These are phyloP conservation scores for Heterobasidion annosum DNA, from an alignment of 1,284 basidiomycete genomes.

Conservation along the genomic window DNA sequence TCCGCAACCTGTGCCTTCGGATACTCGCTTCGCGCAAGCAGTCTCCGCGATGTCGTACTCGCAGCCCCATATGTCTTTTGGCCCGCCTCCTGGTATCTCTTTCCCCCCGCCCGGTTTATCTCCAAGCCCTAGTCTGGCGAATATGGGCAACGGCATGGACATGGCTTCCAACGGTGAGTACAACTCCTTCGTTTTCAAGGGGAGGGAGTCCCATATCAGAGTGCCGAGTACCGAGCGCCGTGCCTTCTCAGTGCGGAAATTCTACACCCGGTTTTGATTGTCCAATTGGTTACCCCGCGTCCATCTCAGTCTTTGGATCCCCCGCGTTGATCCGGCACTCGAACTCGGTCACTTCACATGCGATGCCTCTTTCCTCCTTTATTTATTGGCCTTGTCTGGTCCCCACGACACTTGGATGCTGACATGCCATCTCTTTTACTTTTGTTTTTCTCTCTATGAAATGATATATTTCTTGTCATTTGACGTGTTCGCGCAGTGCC, in stretches of 20 bases:
- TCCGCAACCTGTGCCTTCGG: conserved; percentile 26
- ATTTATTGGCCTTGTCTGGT: conserved; percentile 19
- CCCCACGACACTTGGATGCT: conserved; percentile 20
- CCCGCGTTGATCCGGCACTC: background rate
- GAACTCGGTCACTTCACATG: background rate
- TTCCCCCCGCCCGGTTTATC: conserved; percentile 27
- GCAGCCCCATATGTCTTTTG: conserved; percentile 29
- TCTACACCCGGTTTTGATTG: conserved; percentile 38
- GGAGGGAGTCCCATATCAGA: conserved; percentile 66
- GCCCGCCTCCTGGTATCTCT: conserved; percentile 57
- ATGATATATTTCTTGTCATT: conserved; percentile 17
- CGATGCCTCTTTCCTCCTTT: conserved; percentile 3
- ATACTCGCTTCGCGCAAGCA: conserved; percentile 14
- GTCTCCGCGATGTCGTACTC: conserved; percentile 14
- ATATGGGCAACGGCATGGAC: conserved; percentile 12
- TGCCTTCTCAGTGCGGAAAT: conserved; percentile 77
- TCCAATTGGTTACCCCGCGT: background rate
- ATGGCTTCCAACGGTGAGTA: conserved; percentile 54
- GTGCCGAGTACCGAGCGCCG: conserved; percentile 78
- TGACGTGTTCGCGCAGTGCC: conserved; percentile 36
- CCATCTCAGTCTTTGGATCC: background rate
- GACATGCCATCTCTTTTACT: conserved; percentile 21
- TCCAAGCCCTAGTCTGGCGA: conserved; percentile 15
- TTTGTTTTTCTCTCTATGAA: conserved; percentile 17
- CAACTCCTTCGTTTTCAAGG: conserved; percentile 35